Base-by-base conservation (phyloP, 495 filamentous ascomycete genomes). In the Hypoxylon subgilvum region DNA sequence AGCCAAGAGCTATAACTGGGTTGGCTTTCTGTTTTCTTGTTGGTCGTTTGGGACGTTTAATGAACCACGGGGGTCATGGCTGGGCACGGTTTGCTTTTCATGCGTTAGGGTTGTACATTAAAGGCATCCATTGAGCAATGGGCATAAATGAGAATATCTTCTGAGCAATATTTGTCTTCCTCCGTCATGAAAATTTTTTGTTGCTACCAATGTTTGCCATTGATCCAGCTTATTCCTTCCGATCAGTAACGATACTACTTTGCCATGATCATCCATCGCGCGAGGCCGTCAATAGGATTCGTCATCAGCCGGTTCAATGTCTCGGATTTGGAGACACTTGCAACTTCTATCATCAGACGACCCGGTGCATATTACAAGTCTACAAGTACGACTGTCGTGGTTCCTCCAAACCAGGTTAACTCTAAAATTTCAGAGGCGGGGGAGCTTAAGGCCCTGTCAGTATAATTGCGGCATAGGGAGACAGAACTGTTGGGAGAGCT, bases 31-130 rank as follows among this genome's bases (percentile, higher is more conserved):
- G 74, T 77, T 85, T 82, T 77, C 76, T 77, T 82, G 84, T 87
- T 84, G 78, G 76, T 75, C 77, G 79, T 81, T 83, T 86, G 86
- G 86, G 89, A 89, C 51, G 67, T 88, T 86, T 83, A 77, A 82
- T 82, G 76, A 79, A 70, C 67, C 69, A 90, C 86, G 89, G 90
- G n/a, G 90, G 88, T 93, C 88, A 85, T 86, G 88, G 86, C 79
- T 81, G 84, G 84, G 87, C 80, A 88, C 80, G 89, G 88, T 83
- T 85, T 84, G 84, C 80, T 85, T 86, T 87, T 80, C 76, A 77
- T 76, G 77, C 80, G 83, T 87, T 83, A 83, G 84, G 88, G 86
- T 86, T 96, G 91, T 96, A 96, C 84, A 94, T 91, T 94, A 70
- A 61, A 57, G 54, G 61, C 65, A 68, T 63, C 76, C 75, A 86